These are phyloP conservation scores for Trichoderma sp. DNA, from an alignment of 2,329 filamentous ascomycete species.

Conservation along the genomic window DNA sequence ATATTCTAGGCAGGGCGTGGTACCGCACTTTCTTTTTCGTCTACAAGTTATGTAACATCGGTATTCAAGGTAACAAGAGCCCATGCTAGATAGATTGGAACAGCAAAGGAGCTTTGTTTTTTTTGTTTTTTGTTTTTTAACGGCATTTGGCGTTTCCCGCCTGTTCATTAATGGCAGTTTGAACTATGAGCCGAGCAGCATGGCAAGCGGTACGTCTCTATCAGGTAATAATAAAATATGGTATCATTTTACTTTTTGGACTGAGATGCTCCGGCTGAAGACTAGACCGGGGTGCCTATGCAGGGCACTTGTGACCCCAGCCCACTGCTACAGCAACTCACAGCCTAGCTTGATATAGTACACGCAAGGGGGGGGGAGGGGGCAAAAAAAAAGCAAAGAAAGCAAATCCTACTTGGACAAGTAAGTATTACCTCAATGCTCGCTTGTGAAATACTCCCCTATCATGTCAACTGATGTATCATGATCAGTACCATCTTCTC, in stretches of 20 bases:
- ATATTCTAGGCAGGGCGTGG: neutral
- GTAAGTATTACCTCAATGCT: neutral
- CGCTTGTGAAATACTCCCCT: neutral
- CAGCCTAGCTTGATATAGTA: neutral
- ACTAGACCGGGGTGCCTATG: neutral
- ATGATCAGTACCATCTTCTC: neutral
- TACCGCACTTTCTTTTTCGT: neutral
- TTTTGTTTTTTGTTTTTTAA: neutral
- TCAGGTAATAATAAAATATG: neutral
- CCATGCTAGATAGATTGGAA: neutral
- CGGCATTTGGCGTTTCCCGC: neutral
- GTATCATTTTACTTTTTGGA: neutral
- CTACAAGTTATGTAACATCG: neutral
- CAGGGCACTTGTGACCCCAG: neutral
- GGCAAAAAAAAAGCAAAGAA: neutral
- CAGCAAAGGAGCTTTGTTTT: neutral
- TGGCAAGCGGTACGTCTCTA: neutral
- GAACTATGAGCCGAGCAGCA: neutral
- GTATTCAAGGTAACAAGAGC: neutral
- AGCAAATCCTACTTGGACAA: neutral
- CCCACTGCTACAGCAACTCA: neutral
- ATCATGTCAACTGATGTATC: neutral
- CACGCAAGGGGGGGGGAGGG: neutral
- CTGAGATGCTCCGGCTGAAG: neutral
- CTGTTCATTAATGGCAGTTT: neutral